Base-by-base conservation (phyloP, 371 early-diverging fungal genomes). In the Mortierella sp. region DNA sequence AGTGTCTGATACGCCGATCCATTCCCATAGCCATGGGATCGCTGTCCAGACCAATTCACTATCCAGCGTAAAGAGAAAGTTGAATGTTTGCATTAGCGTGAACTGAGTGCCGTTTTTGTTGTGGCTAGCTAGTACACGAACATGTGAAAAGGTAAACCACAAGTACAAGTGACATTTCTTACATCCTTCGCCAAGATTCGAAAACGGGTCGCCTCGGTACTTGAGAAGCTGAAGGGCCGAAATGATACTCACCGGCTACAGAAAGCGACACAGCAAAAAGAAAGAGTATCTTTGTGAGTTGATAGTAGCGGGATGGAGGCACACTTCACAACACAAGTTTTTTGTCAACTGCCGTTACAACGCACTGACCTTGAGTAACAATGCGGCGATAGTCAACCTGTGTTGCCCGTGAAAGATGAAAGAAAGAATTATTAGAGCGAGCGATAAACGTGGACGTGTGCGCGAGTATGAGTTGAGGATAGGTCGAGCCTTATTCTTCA, bases 151-250 rank as follows among this genome's bases (percentile, higher is more conserved):
- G 2, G 16, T 19, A 58, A 58, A 58, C 16, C 16, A 31, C n/a
- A 70, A 31, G 48, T 11, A 3, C 26, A 7, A 11, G 45, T 2
- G 50, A 38, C 13, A 2, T 34, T 28, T 14, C 80, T 73, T 81
- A 79, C 80, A 73, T 70, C 80, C 82, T 52, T 74, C 82, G 10
- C 82, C 80, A 73, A 82, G 78, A 42, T 78, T 50, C 19, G 82
- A 77, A 57, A 86, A 86, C 0, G 87, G 87, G 26, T 86, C 87
- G 26, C 87, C 83, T 55, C 87, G 87, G 45, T 77, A 80, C 58
- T 86, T 86, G 44, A 86, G 71, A 9, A 86, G 80, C 50, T 86
- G 87, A n/a, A 86, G 74, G 9, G 83, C 75, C 11, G 87, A 86
- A 73, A 86, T 82, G 48, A 86, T 77, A 47, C 82, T 86, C 73